A percentile compares a stretch with the other conserved stretches of the same genome.
phyloP scores from a whole-genome alignment of 169 alveolate species.

The Plasmodium yoelii region DNA sequence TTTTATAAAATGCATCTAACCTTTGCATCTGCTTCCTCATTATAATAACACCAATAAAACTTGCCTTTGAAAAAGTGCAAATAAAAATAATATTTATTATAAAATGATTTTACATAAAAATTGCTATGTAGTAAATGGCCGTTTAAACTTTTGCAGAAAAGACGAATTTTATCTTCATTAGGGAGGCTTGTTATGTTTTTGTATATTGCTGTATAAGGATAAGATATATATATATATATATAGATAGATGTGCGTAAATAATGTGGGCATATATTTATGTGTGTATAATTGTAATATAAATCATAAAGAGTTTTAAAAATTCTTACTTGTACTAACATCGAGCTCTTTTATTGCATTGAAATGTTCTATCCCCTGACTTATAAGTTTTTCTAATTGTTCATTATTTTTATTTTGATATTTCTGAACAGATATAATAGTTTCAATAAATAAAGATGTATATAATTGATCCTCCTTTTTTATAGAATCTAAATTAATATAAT shows the following conservation, averaged over 20 bases:
- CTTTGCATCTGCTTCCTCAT: constrained; percentile 68
- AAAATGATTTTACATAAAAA: constrained; percentile 46
- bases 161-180: constrained; percentile 56
- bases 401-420: constrained; percentile 49
- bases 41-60: constrained; percentile 69
- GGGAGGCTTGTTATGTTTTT: constrained; percentile 52
- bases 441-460: constrained; percentile 59
- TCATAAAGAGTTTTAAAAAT: background rate
- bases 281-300: background rate
- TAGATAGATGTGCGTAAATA: background rate
- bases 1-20: constrained; percentile 7
- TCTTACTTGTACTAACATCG: constrained; percentile 51
- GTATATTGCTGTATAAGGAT: constrained; percentile 24
- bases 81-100: constrained; percentile 53
- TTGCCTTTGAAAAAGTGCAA: constrained; percentile 64
- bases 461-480: constrained; percentile 66
- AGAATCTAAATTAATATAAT: constrained; percentile 57
- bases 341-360: constrained; percentile 60
- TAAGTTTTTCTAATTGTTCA: constrained; percentile 44
- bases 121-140: constrained; percentile 61
- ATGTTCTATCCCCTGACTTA: constrained; percentile 39
- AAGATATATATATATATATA: background rate
- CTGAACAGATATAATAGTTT: constrained; percentile 67
- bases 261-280: background rate
- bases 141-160: constrained; percentile 48